A percentile compares a stretch with the other conserved stretches of the same genome.
Evolutionary conservation across 176 grass and related monocot species (phyloP).

Genomic region (Oryza longistaminata): DNA sequence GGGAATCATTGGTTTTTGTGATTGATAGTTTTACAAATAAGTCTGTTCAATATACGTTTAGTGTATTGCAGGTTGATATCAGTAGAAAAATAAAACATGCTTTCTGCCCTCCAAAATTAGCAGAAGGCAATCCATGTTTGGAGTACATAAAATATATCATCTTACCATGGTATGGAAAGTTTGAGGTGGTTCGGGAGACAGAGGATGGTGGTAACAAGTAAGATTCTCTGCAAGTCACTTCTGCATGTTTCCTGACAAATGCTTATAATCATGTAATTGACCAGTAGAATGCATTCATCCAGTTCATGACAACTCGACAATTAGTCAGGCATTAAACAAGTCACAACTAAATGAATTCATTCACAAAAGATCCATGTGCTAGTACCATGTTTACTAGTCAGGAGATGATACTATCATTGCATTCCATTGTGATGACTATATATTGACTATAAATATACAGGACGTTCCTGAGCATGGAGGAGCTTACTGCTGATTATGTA

Average conservation of each 20-base stretch:
- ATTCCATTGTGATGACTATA: not conserved
- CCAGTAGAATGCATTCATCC: not conserved
- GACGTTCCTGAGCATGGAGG: constrained; percentile 49
- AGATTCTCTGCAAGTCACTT: constrained; percentile 10
- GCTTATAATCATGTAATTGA: not conserved
- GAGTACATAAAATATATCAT: constrained; percentile 66
- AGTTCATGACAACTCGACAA: too few relatives aligned
- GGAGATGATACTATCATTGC: not conserved
- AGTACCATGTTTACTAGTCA: not conserved
- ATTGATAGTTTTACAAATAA: not conserved
- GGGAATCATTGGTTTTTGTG: not conserved
- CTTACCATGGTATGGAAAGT: constrained; percentile 57
- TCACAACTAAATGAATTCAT: not conserved
- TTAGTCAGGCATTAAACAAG: not conserved
- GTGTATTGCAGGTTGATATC: constrained; percentile 36
- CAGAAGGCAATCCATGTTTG: constrained; percentile 61
- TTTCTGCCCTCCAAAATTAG: constrained; percentile 55
- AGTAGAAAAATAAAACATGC: constrained; percentile 52
- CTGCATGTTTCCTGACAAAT: not conserved
- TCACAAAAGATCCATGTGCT: too few relatives aligned
- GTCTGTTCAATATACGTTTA: constrained; percentile 1
- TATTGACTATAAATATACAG: constrained; percentile 17
- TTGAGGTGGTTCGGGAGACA: constrained; percentile 58
- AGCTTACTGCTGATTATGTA: constrained; percentile 56
- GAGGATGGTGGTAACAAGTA: constrained; percentile 60